A percentile compares a stretch with the other conserved stretches of the same genome.
Evolutionary conservation across 2,329 filamentous ascomycete species (phyloP).

Genomic region (Phialocephala subalpina): DNA sequence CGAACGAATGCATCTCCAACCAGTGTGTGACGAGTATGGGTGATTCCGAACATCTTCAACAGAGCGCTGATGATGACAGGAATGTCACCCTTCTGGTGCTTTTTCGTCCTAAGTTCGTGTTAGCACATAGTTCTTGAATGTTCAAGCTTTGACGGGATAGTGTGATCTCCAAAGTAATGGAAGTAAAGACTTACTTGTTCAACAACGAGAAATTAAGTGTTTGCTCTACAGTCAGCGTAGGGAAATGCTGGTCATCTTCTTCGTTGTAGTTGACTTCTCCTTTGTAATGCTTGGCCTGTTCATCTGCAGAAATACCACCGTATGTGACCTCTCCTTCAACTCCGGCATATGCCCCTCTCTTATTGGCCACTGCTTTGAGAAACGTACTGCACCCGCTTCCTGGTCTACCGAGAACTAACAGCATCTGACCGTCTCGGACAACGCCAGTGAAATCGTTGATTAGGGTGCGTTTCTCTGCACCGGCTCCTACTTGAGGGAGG

Average conservation of each 20-base stretch:
- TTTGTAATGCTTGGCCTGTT: slow-evolving; percentile 70
- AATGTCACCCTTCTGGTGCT: slow-evolving; percentile 68
- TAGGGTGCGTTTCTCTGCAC: slow-evolving; percentile 48
- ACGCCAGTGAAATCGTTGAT: slow-evolving; percentile 74
- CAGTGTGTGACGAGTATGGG: slow-evolving; percentile 75
- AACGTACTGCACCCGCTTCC: slow-evolving; percentile 81
- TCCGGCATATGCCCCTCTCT: slow-evolving; percentile 68
- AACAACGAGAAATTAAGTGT: slow-evolving; percentile 78
- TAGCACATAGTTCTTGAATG: neutral
- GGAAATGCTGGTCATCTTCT: slow-evolving; percentile 80
- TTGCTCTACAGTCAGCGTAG: slow-evolving; percentile 78
- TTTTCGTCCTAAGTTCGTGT: slow-evolving; percentile 58
- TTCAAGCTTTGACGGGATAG: neutral
- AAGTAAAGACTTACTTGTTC: slow-evolving; percentile 58
- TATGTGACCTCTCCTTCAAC: slow-evolving; percentile 77
- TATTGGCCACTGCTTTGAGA: slow-evolving; percentile 77
- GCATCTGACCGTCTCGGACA: slow-evolving; percentile 74
- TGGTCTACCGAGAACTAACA: slow-evolving; percentile 76
- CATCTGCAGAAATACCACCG: slow-evolving; percentile 72
- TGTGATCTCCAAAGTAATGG: no score
- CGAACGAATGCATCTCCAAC: slow-evolving; percentile 74
- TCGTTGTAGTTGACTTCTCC: slow-evolving; percentile 83
- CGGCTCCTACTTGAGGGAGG: slow-evolving; percentile 36
- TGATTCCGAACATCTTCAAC: slow-evolving; percentile 81
- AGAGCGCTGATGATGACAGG: slow-evolving; percentile 74